phyloP scores from a whole-genome alignment of 1,284 basidiomycete species.

The Meira miltonrushii region DNA sequence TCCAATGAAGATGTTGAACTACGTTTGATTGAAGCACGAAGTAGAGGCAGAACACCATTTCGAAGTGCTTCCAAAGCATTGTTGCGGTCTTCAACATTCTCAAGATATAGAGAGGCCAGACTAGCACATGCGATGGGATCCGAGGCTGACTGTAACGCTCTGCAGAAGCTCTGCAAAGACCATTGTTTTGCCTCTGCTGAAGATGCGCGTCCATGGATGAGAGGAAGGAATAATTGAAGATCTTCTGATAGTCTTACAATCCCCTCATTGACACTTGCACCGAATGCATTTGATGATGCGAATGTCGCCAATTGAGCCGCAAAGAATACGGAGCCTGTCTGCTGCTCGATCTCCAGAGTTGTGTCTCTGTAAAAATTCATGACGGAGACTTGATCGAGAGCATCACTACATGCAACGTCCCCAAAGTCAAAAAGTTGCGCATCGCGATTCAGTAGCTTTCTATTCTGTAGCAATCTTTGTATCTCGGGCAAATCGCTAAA shows the following conservation, averaged over 20 bases:
- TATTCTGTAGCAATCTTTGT: neutral
- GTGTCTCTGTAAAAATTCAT: conserved; percentile 1
- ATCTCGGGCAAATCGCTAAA: neutral
- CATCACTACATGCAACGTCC: neutral
- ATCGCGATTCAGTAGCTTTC: neutral
- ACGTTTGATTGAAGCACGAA: neutral
- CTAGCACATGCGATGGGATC: neutral
- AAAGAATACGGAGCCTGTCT: neutral
- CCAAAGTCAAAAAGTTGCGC: too few species aligned
- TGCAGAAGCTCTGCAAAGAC: neutral
- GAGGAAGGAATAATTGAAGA: neutral
- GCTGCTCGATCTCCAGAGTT: neutral
- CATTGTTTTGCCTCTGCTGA: neutral
- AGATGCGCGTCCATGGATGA: neutral
- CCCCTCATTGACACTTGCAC: neutral
- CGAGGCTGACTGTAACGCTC: neutral
- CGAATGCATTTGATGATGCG: neutral
- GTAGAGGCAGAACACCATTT: neutral
- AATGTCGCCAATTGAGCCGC: neutral
- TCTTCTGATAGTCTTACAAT: conserved; percentile 3
- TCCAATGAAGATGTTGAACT: too few species aligned
- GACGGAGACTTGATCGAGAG: neutral
- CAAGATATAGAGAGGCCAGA: conserved; percentile 3
- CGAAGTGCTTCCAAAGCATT: neutral
- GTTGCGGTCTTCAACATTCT: neutral